Base-by-base conservation (phyloP, 306 rosid species). In the Acacia acuminata region DNA sequence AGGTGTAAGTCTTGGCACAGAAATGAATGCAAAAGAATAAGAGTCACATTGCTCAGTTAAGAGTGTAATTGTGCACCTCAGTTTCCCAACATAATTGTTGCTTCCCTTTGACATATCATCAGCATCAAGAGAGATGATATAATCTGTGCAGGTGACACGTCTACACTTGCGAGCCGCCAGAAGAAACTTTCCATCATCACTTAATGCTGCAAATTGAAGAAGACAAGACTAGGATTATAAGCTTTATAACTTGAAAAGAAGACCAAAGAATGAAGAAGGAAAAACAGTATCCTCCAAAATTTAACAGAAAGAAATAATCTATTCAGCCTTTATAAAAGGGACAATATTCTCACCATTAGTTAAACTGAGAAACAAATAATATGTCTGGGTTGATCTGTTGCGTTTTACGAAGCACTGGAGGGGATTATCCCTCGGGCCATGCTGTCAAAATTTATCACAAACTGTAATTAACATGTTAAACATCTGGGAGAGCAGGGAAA, bases 161-260 rank as follows among this genome's bases (percentile, higher is more conserved):
- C 93, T 94, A 74, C 92, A 90, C 81, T 92, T 96, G 56, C 94
- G 93, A 13, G 98, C 98, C 82, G 99, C 97, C 83, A 96, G 89
- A 88, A 96, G 95, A 84, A 96, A 96, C 87, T 96, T 96, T 48
- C 99, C 99, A 9, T 91, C 94, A 47, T 94, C 99, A 74, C 82
- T 71, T 83, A 89, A 75, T 4, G 97, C 98, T 92, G 89, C 60
- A 73, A 83, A 42, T 58, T 65, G 67, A 38, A 38, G 77, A 50
- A 44, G 74, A 40, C 66, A 71, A 82, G 70, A 61, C n/a, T 12
- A 44, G 53, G 58, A 71, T 56, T 67, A 71, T 77, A 77, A 85
- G 7, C 70, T 47, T 47, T 50, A 61, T 24, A 80, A 44, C 38
- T 61, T 76, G 65, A 73, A 85, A 85, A 24, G 32, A 64, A 56